Base-by-base conservation (phyloP, 768 basidiomycete genomes). In the Albatrellus ellisii region DNA sequence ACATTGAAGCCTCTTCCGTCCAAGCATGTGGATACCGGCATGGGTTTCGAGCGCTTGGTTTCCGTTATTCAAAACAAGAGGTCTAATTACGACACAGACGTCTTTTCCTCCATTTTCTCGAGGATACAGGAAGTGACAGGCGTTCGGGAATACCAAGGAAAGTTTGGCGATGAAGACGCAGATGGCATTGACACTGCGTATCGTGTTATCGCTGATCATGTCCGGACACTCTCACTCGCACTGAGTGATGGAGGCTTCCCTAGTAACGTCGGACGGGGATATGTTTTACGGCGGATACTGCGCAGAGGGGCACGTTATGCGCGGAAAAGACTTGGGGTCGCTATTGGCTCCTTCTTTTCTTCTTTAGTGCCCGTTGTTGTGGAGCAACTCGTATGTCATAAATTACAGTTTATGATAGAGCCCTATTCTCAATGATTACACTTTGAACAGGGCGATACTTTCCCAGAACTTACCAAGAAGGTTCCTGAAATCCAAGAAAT, bases 141-240 rank as follows among this genome's bases (percentile, higher is more conserved):
- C 31, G 89, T 84, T 34, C 71, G 91, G 32, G 68, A 82, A 3
- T 99, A 99, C 56, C 60, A 73, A 42, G 95, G 95, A 38, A 87
- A 80, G 49, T 89, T 99, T 46, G 95, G 95, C 32, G 75, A 72
- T n/a, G 88, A 94, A n/a, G 95, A 98, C 58, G 63, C 62, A 21
- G 91, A 98, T 56, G 94, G 91, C 1, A 83, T 97, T 44, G 95
- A 99, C 57, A 99, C 89, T 37, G 95, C 94, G 15, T 99, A 99
- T 63, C 79, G 95, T 39, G 86, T 99, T 36, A 78, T 98, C 40
- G 92, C 94, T 5, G 95, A 99, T 59, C 95, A 99, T 58, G 83
- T 92, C 26, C 72, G 95, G 47, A 98, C 95, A 6, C 66, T 99
- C 51, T 91, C 91, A 0, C 88, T 99, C 55, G 94, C 95, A 12